phyloP scores from a whole-genome alignment of 441 rosid genomes.

The Flueggea neowawraea region DNA sequence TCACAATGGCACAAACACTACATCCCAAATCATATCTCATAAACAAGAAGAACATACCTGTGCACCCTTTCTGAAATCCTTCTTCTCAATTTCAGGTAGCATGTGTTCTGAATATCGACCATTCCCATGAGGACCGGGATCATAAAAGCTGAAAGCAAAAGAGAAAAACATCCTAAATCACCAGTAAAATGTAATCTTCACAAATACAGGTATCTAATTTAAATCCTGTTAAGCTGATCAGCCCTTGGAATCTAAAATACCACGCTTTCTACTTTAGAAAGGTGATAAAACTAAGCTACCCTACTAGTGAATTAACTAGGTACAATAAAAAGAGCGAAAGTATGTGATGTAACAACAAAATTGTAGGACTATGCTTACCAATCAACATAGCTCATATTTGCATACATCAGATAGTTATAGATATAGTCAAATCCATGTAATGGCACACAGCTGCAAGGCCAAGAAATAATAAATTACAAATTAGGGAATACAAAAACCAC shows the following conservation, averaged over 20 bases:
- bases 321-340: neutral
- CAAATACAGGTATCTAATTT: slow-evolving; percentile 75
- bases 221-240: too few relatives aligned
- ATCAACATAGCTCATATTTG: slow-evolving; percentile 85
- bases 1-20: too few relatives aligned
- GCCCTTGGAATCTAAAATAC: too few relatives aligned
- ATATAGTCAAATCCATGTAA: slow-evolving; percentile 80
- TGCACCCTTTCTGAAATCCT: slow-evolving; percentile 97
- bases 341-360: neutral
- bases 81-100: slow-evolving; percentile 87
- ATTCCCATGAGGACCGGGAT: slow-evolving; percentile 95
- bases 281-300: too few relatives aligned
- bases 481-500: slow-evolving; percentile 3
- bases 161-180: slow-evolving; percentile 20
- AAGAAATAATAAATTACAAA: slow-evolving; percentile 19
- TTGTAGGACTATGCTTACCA: slow-evolving; percentile 40
- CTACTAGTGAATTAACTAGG: too few relatives aligned
- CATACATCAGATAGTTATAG: slow-evolving; percentile 73
- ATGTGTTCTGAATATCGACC: slow-evolving; percentile 95
- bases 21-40: too few relatives aligned
- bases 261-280: too few relatives aligned
- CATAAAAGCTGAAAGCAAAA: slow-evolving; percentile 66
- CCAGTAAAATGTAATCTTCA: slow-evolving; percentile 93
- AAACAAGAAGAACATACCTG: slow-evolving; percentile 44
- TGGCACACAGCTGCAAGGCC: slow-evolving; percentile 77